Conservation (phyloP, 345 rosid species). For the Carallia brachiata region DNA sequence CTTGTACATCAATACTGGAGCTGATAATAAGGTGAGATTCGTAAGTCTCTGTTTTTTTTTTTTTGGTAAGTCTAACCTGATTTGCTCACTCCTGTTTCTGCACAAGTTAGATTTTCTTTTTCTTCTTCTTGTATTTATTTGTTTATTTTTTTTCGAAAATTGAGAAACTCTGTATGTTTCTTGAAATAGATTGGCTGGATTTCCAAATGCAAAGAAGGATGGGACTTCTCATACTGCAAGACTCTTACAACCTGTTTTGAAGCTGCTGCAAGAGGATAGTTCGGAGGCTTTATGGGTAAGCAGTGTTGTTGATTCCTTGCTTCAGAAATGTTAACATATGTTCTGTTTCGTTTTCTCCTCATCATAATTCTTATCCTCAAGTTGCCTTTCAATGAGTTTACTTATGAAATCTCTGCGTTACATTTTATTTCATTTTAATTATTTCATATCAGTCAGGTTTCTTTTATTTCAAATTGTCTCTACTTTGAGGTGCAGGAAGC, state of each 20-base stretch:
- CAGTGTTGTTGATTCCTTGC: background rate
- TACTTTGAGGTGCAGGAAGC: conserved; percentile 55
- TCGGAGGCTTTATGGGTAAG: conserved; percentile 68
- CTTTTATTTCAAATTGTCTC: background rate
- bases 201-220: conserved; percentile 66
- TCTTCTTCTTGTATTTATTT: background rate
- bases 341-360: no score
- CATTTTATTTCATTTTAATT: conserved; percentile 6
- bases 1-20: conserved; percentile 63
- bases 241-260: conserved; percentile 59
- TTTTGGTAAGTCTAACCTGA: background rate
- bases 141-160: background rate
- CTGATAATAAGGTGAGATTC: conserved; percentile 60
- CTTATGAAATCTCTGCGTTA: background rate
- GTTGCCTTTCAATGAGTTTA: background rate
- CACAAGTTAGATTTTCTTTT: background rate
- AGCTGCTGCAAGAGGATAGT: conserved; percentile 63
- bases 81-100: background rate
- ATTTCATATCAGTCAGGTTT: background rate
- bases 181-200: conserved; percentile 61
- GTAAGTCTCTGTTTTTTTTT: background rate
- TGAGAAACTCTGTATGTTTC: conserved; percentile 10
- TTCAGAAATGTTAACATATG: background rate
- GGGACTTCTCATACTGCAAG: conserved; percentile 58
- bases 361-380: background rate